Conservation (phyloP, 2,329 filamentous ascomycete genomes). For the Zalaria sp. region DNA sequence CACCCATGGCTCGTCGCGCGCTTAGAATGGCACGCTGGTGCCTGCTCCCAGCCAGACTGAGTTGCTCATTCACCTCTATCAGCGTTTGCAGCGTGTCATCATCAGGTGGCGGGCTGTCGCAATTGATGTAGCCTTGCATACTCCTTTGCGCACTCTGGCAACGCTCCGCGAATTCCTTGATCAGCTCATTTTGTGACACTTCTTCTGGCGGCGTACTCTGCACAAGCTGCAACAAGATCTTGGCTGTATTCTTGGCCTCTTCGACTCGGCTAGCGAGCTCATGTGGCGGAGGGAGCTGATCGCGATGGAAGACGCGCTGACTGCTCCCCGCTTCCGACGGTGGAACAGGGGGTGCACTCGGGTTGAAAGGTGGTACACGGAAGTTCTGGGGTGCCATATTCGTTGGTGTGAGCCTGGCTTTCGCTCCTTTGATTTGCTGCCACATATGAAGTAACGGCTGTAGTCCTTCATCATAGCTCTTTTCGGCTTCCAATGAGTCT, state of each 20-base stretch:
- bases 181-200: conserved; percentile 68
- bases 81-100: conserved; percentile 87
- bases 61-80: conserved; percentile 87
- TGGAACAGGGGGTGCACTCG: conserved; percentile 27
- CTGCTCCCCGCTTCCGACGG: not conserved
- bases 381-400: conserved; percentile 20
- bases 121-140: conserved; percentile 74
- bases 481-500: conserved; percentile 59
- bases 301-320: conserved; percentile 1
- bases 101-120: conserved; percentile 66
- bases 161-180: conserved; percentile 81
- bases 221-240: conserved; percentile 81
- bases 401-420: conserved; percentile 9
- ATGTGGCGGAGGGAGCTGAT: conserved; percentile 45
- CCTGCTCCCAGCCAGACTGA: conserved; percentile 67
- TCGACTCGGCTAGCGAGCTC: conserved; percentile 76
- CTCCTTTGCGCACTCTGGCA: conserved; percentile 69
- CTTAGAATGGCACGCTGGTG: conserved; percentile 66
- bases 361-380: conserved; percentile 2
- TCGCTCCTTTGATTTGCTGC: conserved; percentile 61
- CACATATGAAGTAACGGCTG: conserved; percentile 68
- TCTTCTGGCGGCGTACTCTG: conserved; percentile 70
- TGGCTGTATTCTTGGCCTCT: conserved; percentile 81
- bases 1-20: conserved; percentile 33
- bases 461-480: conserved; percentile 61